These are phyloP conservation scores for Sphagnum tenellum DNA, from an alignment of 225 moss, liverwort and hornwort genomes.

Conservation along the genomic window DNA sequence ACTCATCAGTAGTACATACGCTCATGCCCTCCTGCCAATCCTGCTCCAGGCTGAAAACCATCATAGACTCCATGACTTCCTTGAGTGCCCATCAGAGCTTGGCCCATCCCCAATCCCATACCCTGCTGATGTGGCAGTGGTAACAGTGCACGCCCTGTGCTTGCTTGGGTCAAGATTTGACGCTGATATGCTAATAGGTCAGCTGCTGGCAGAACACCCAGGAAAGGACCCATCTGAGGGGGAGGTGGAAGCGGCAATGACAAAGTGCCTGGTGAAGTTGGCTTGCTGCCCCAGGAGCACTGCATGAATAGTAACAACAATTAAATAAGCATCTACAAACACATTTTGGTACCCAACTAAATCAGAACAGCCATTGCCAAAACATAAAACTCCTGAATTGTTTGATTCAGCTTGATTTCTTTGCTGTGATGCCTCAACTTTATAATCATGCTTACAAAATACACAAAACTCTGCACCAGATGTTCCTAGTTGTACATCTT, in stretches of 20 bases:
- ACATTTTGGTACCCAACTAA: too few relatives aligned
- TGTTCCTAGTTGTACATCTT: too few relatives aligned
- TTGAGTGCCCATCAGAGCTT: slow-evolving; percentile 26
- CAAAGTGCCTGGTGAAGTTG: slow-evolving; percentile 46
- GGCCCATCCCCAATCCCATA: slow-evolving; percentile 32
- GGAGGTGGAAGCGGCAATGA: slow-evolving; percentile 62
- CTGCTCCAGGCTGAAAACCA: slow-evolving; percentile 40
- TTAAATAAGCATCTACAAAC: too few relatives aligned
- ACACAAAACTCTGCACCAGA: too few relatives aligned
- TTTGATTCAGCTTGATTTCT: too few relatives aligned
- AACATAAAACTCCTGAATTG: too few relatives aligned
- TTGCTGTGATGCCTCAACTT: too few relatives aligned
- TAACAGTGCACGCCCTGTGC: slow-evolving; percentile 40
- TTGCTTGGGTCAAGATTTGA: slow-evolving; percentile 34
- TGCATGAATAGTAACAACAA: slow-evolving; percentile 11
- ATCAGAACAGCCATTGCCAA: neutral
- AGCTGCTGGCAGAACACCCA: slow-evolving; percentile 36
- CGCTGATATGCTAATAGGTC: slow-evolving; percentile 49
- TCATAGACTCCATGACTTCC: slow-evolving; percentile 42
- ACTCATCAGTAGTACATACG: slow-evolving; percentile 34
- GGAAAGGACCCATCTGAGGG: slow-evolving; percentile 45
- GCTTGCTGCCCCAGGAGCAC: slow-evolving; percentile 75
- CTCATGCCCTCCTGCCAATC: slow-evolving; percentile 32
- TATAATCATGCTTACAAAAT: too few relatives aligned
- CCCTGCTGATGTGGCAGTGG: slow-evolving; percentile 47